phyloP scores from a whole-genome alignment of 305 asterid genomes.

The Rubia peregrina region DNA sequence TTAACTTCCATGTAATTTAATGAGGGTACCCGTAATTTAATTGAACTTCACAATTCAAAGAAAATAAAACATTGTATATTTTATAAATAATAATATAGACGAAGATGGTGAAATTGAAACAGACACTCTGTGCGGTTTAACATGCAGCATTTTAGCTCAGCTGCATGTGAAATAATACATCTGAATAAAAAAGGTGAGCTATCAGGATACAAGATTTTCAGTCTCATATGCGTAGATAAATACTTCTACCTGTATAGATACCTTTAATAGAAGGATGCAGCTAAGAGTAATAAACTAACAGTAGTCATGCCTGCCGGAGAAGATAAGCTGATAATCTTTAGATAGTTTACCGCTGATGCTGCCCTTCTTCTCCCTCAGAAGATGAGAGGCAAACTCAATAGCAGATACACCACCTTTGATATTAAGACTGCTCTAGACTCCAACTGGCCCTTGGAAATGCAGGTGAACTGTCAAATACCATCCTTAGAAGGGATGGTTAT shows the following conservation, averaged over 20 bases:
- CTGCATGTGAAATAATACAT: no score
- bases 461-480: slow-evolving; percentile 20
- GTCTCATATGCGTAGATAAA: not conserved
- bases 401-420: slow-evolving; percentile 15
- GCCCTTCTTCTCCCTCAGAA: slow-evolving; percentile 21
- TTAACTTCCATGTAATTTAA: no score
- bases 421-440: slow-evolving; percentile 20
- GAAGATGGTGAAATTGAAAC: not conserved
- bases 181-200: not conserved
- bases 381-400: slow-evolving; percentile 26
- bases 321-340: slow-evolving; percentile 11
- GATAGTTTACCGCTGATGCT: slow-evolving; percentile 17
- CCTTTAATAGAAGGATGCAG: not conserved
- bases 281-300: slow-evolving; percentile 2
- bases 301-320: slow-evolving; percentile 12
- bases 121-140: not conserved
- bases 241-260: not conserved
- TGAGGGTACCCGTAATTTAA: no score
- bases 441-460: slow-evolving; percentile 30
- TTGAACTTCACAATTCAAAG: no score
- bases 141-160: not conserved
- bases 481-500: slow-evolving; percentile 17
- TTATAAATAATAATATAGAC: no score
- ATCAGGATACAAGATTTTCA: not conserved
- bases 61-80: no score